These are phyloP conservation scores for Didymosphaeria variabile DNA, from an alignment of 2,329 filamentous ascomycete genomes.

Conservation along the genomic window DNA sequence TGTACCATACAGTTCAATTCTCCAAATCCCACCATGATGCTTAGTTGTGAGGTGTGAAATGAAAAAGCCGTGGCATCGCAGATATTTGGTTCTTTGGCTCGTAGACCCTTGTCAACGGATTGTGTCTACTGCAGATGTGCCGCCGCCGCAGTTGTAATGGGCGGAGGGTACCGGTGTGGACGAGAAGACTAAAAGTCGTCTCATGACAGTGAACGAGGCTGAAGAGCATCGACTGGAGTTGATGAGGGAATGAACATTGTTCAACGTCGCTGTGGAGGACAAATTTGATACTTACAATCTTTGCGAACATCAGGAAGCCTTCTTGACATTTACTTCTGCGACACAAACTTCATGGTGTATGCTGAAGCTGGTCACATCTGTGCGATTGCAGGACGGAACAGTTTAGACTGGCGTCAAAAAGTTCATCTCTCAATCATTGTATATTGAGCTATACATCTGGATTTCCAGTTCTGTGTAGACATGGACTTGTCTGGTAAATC, in stretches of 20 bases:
- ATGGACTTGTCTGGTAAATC: not conserved
- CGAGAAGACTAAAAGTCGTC: not conserved
- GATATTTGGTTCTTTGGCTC: constrained; percentile 67
- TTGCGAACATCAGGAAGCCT: not conserved
- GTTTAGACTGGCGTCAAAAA: too few species aligned
- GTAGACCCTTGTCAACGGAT: constrained; percentile 54
- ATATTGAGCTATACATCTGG: too few species aligned
- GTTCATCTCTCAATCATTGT: too few species aligned
- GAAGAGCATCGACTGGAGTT: not conserved
- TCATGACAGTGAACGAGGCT: constrained; percentile 1
- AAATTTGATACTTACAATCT: constrained; percentile 1
- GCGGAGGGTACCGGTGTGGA: not conserved
- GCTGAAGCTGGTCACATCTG: too few species aligned
- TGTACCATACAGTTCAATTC: not conserved
- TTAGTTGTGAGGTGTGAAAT: constrained; percentile 44
- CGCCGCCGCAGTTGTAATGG: not conserved
- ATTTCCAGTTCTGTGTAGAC: not conserved
- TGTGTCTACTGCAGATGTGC: not conserved
- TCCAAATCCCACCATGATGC: not conserved
- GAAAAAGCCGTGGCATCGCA: constrained; percentile 63
- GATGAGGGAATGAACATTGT: not conserved
- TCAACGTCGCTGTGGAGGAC: not conserved
- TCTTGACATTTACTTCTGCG: not conserved
- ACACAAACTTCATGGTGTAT: too few species aligned
- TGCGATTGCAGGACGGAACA: too few species aligned